A percentile compares a stretch with the other conserved stretches of the same genome.
These are phyloP conservation scores for Eucalyptus curtisii DNA, from an alignment of 345 rosid species.

Conservation along the genomic window DNA sequence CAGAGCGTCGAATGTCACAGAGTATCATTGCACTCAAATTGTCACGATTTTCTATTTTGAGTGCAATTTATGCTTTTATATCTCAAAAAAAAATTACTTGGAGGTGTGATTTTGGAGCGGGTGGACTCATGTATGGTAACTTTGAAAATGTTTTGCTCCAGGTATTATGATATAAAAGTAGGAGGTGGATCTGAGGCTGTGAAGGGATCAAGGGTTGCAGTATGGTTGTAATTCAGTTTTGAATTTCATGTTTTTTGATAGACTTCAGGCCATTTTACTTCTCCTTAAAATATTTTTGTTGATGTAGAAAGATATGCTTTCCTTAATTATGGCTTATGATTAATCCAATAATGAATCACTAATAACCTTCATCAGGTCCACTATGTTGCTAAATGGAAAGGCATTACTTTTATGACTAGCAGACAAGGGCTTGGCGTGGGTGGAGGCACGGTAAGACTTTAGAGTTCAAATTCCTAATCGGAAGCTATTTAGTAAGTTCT, in stretches of 20 bases:
- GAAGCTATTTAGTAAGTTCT: background rate
- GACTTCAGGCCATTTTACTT: background rate
- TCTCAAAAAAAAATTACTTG: background rate
- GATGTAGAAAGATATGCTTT: background rate
- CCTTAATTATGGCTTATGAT: background rate
- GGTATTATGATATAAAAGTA: conserved; percentile 91
- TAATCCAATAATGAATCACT: background rate
- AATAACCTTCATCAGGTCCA: conserved; percentile 43
- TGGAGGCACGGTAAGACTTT: conserved; percentile 79
- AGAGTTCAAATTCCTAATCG: background rate
- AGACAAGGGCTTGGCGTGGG: conserved; percentile 95
- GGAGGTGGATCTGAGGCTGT: conserved; percentile 69
- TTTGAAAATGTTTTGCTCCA: conserved; percentile 12
- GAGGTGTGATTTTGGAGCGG: background rate
- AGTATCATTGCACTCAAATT: background rate
- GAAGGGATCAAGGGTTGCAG: conserved; percentile 98
- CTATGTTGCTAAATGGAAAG: conserved; percentile 96
- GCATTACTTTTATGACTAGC: conserved; percentile 93
- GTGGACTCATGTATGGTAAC: background rate
- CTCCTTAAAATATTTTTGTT: background rate
- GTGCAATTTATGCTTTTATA: background rate
- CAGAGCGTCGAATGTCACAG: background rate
- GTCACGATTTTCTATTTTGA: background rate
- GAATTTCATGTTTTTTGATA: conserved; percentile 4
- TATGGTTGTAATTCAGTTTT: conserved; percentile 66